Percentiles rank a stretch among this genome's conserved stretches.
These are phyloP conservation scores for Aspergillus diversus DNA, from an alignment of 495 filamentous ascomycete genomes.

Conservation along the genomic window DNA sequence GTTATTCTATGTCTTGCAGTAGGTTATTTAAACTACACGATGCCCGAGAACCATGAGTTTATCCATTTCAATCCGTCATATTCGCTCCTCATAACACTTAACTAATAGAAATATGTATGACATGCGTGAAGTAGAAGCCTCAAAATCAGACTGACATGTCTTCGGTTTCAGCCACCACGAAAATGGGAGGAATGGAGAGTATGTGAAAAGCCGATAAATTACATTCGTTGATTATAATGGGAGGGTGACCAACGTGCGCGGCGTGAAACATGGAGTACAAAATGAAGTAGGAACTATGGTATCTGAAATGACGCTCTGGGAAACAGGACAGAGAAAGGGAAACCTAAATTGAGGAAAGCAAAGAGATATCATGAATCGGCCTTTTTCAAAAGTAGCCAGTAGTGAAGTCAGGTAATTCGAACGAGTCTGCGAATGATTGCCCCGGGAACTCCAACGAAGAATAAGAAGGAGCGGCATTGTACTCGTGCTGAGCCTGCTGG, in stretches of 20 bases:
- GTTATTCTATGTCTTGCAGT: background rate
- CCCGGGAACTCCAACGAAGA: conserved; percentile 6
- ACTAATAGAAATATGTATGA: no score
- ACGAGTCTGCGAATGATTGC: conserved; percentile 13
- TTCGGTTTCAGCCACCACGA: no score
- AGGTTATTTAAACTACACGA: background rate
- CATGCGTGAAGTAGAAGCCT: no score
- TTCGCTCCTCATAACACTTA: no score
- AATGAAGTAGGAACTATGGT: no score
- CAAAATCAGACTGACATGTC: no score
- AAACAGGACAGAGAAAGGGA: background rate
- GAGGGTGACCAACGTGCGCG: no score
- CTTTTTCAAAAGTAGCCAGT: conserved; percentile 20
- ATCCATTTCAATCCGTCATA: background rate
- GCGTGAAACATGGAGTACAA: no score
- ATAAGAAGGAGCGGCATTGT: conserved; percentile 7
- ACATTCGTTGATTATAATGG: no score
- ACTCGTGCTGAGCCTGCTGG: conserved; percentile 24
- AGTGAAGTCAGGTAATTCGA: conserved; percentile 27
- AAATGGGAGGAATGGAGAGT: no score
- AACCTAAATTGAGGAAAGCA: background rate
- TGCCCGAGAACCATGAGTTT: background rate
- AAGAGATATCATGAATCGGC: background rate
- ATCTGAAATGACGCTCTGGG: no score
- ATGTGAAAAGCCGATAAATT: no score